Percentiles rank a stretch among this genome's conserved stretches.
phyloP scores from a whole-genome alignment of 139 green algal genomes.

The Pleodorina starrii region DNA sequence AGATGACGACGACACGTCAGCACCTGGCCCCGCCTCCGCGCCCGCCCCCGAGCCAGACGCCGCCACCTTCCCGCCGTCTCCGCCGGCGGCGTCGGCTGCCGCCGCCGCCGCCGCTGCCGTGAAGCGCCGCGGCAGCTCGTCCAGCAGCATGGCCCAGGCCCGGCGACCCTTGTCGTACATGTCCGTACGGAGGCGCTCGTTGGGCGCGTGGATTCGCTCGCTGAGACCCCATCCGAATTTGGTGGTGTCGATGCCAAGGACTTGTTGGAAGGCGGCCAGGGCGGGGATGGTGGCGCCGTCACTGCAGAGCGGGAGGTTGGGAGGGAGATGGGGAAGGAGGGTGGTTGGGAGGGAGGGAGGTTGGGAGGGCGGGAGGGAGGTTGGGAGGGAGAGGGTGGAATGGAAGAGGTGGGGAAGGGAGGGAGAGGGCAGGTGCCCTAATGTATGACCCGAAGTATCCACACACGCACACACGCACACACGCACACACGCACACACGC shows the following conservation, averaged over 20 bases:
- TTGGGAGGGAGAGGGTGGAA: too few species aligned
- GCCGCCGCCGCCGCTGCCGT: not conserved
- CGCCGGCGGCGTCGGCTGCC: not conserved
- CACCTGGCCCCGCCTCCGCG: too few species aligned
- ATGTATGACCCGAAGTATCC: too few species aligned
- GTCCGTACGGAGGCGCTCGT: constrained; percentile 62
- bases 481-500: too few species aligned
- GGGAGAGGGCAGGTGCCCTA: too few species aligned
- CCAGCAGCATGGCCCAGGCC: constrained; percentile 53
- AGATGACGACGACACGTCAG: too few species aligned
- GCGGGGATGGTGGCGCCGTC: constrained; percentile 80
- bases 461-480: too few species aligned
- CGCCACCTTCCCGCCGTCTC: not conserved
- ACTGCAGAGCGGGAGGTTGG: not conserved
- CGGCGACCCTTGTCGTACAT: constrained; percentile 55
- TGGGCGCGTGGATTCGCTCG: constrained; percentile 73
- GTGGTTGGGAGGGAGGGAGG: not conserved
- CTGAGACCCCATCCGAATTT: constrained; percentile 78
- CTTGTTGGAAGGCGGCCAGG: constrained; percentile 66
- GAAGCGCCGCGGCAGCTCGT: constrained; percentile 28
- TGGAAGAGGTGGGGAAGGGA: too few species aligned
- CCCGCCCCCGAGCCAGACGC: too few species aligned
- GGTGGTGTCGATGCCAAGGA: constrained; percentile 64
- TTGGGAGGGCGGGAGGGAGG: too few species aligned
- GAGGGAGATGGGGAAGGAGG: not conserved